Evolutionary conservation across 805 yeast species (phyloP).

Genomic region (Jamesozyma piceae): DNA sequence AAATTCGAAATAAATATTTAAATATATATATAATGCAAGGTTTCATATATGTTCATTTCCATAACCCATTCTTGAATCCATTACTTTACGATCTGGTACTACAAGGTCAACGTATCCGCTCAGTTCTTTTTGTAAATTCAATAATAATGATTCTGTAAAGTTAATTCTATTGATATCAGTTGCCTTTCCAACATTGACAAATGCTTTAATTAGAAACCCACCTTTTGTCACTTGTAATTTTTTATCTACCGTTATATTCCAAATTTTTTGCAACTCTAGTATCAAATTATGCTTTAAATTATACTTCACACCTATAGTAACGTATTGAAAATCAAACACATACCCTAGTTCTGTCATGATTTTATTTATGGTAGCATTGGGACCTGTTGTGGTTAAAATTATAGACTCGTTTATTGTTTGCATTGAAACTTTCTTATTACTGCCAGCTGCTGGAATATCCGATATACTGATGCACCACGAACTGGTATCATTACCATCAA

Average conservation of each 20-base stretch:
- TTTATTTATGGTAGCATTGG: slow-evolving; percentile 28
- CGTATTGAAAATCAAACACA: slow-evolving; percentile 38
- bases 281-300: slow-evolving; percentile 24
- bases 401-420: slow-evolving; percentile 58
- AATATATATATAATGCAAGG: neutral
- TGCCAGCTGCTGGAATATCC: slow-evolving; percentile 74
- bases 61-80: slow-evolving; percentile 55
- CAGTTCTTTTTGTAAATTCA: slow-evolving; percentile 54
- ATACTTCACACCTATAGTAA: slow-evolving; percentile 24
- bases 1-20: neutral
- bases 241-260: slow-evolving; percentile 23
- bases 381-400: slow-evolving; percentile 23
- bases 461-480: slow-evolving; percentile 55
- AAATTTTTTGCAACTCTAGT: slow-evolving; percentile 22
- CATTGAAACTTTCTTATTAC: slow-evolving; percentile 43
- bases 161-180: slow-evolving; percentile 69
- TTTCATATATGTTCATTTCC: neutral
- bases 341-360: slow-evolving; percentile 63
- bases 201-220: slow-evolving; percentile 50
- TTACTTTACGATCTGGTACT: slow-evolving; percentile 67
- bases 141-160: slow-evolving; percentile 53
- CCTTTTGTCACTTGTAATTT: slow-evolving; percentile 46
- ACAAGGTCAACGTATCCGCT: slow-evolving; percentile 57
- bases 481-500: neutral
- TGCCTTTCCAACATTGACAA: slow-evolving; percentile 57